Base-by-base conservation (phyloP, 1,284 basidiomycete species). In the Ceratobasidium sp. region DNA sequence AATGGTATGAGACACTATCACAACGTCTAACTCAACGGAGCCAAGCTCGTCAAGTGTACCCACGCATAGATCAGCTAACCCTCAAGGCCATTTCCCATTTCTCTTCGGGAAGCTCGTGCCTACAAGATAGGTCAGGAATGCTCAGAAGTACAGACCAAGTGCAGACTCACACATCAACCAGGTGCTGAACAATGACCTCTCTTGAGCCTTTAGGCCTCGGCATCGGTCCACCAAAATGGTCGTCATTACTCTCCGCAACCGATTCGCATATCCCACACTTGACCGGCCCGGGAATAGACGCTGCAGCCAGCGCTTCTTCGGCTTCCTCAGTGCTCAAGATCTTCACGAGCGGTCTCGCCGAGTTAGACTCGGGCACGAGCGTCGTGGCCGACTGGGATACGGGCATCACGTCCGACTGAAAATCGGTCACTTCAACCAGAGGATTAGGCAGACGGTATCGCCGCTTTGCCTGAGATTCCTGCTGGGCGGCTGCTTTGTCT, bases 81-180 rank as follows among this genome's bases (percentile, higher is more conserved):
- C 35, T 60, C 31, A 60, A n/a, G 10, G 20, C 56, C 33, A 60
- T 60, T 15, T 60, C 56, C 56, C 56, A 60, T 35, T 60, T 60
- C 39, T 65, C 42, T 28, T 49, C 63, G 7, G 28, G 42, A n/a
- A 65, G 23, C 39, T 65, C 63, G 39, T 65, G 63, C 42, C 63
- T 65, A 26, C n/a, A 2, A 23, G n/a, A 31, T 13, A 17, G 4
- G 15, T 42, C 15, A 31, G 31, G 5, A 8, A 47, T 15, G n/a
- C 60, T 33, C 11, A 53, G 23, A 10, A 54, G 23, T 37, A 17
- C 45, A 10, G 60, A 42, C 8, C 26, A 10, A 51, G 39, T 26
- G 26, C 17, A n/a, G 15, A 53, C 71, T 63, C 64, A 74, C 71
- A 74, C 60, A 17, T 74, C 45, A 37, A 39, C 45, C 49, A 74